Percentiles rank a stretch among this genome's conserved stretches.
Conservation (phyloP, 306 rosid species). For the Quillaja saponaria region DNA sequence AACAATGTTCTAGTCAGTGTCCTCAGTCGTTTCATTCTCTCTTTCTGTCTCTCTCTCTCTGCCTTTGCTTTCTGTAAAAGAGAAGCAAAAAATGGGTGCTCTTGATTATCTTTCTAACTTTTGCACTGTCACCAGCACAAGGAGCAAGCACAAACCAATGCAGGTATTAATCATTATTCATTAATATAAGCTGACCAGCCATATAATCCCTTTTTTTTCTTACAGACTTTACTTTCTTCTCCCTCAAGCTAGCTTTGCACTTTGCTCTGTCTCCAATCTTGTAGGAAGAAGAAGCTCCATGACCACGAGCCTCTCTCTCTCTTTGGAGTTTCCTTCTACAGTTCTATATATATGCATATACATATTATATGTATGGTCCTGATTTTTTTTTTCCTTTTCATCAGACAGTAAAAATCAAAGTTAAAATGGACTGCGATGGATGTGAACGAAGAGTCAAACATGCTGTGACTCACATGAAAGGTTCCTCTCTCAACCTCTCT, state of each 20-base stretch:
- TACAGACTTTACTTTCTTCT: not conserved
- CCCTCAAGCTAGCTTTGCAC: not conserved
- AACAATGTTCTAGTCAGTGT: no score
- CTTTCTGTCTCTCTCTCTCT: conserved; percentile 26
- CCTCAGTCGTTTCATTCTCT: not conserved
- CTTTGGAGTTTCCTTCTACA: not conserved
- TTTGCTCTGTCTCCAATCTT: not conserved
- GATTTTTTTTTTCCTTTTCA: conserved; percentile 10
- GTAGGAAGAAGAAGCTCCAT: not conserved
- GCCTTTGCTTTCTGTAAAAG: conserved; percentile 25
- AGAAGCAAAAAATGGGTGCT: conserved; percentile 65
- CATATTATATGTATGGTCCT: no score
- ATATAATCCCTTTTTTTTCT: not conserved
- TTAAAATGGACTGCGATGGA: conserved; percentile 93
- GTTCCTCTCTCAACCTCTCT: conserved; percentile 34
- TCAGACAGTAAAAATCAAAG: conserved; percentile 84
- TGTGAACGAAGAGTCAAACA: conserved; percentile 81
- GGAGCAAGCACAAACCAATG: conserved; percentile 72
- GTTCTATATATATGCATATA: no score
- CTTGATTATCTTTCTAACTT: conserved; percentile 72
- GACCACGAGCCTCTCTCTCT: no score
- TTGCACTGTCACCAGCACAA: conserved; percentile 54
- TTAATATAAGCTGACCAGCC: not conserved
- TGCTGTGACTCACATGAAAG: conserved; percentile 72
- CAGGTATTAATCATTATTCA: conserved; percentile 66